phyloP scores from a whole-genome alignment of 768 basidiomycete species.

The Lentinula guzmanii region DNA sequence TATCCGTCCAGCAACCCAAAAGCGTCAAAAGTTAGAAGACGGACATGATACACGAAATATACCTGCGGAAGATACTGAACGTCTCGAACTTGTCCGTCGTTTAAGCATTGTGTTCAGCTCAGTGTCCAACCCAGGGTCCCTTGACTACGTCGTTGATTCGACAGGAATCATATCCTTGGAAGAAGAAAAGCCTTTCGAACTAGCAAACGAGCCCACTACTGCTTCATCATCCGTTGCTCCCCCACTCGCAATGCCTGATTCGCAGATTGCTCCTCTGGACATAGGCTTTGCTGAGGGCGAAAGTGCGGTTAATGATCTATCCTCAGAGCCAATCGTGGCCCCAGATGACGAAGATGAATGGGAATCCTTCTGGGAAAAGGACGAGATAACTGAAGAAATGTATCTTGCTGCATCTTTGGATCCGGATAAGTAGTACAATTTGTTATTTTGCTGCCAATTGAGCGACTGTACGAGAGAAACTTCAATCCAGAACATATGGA shows the following conservation, averaged over 20 bases:
- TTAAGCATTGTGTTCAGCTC: constrained; percentile 77
- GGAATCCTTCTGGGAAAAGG: constrained; percentile 39
- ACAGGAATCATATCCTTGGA: constrained; percentile 43
- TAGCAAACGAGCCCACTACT: not conserved
- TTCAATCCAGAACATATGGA: too few species aligned
- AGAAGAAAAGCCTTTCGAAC: constrained; percentile 8
- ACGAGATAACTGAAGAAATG: constrained; percentile 33
- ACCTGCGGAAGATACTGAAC: not conserved
- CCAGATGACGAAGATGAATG: constrained; percentile 34
- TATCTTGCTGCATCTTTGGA: constrained; percentile 9
- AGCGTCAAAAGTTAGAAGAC: constrained; percentile 15
- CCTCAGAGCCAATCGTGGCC: constrained; percentile 14
- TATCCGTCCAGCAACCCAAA: constrained; percentile 13
- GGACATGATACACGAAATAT: not conserved
- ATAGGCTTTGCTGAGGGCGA: constrained; percentile 23
- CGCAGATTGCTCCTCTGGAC: constrained; percentile 29
- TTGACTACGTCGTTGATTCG: constrained; percentile 72
- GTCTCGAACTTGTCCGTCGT: constrained; percentile 47
- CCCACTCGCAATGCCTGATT: not conserved
- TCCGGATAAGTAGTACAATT: not conserved
- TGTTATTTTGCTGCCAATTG: too few species aligned
- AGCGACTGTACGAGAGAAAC: too few species aligned
- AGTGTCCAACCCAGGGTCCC: constrained; percentile 44
- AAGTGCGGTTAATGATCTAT: constrained; percentile 10
- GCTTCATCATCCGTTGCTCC: constrained; percentile 7